Conservation (phyloP, 768 basidiomycete species). For the Filobasidium floriforme region DNA sequence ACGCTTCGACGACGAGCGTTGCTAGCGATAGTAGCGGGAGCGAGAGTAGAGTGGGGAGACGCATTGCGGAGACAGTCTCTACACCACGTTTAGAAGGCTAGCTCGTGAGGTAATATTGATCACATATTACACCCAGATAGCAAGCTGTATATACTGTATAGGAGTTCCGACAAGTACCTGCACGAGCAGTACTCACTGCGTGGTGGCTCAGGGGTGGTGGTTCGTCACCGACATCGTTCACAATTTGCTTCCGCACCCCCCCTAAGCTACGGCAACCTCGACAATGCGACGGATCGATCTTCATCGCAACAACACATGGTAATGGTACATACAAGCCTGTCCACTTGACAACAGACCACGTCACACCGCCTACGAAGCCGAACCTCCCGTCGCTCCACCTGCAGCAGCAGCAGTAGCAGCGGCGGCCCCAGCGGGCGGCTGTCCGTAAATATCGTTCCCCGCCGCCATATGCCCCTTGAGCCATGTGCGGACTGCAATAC, state of each 20-base stretch:
- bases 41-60: background rate
- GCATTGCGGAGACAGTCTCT: background rate
- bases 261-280: too few species aligned
- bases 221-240: too few species aligned
- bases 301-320: background rate
- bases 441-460: constrained; percentile 18
- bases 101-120: background rate
- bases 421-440: constrained; percentile 24
- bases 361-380: background rate
- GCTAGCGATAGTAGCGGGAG: background rate
- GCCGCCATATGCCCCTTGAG: constrained; percentile 29
- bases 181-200: too few species aligned
- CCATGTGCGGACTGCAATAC: constrained; percentile 38
- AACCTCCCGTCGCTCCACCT: background rate
- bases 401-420: background rate
- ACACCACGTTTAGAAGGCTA: background rate
- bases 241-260: too few species aligned
- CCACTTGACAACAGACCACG: constrained; percentile 27
- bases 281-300: background rate
- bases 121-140: too few species aligned
- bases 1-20: background rate
- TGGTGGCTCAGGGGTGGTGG: too few species aligned
- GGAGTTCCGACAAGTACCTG: too few species aligned
- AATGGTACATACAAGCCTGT: background rate
- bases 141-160: too few species aligned